Evolutionary conservation across 805 yeast species (phyloP), one percentile per base, ranked within the genome.

Genomic region (Gaillardinia entomophila): DNA sequence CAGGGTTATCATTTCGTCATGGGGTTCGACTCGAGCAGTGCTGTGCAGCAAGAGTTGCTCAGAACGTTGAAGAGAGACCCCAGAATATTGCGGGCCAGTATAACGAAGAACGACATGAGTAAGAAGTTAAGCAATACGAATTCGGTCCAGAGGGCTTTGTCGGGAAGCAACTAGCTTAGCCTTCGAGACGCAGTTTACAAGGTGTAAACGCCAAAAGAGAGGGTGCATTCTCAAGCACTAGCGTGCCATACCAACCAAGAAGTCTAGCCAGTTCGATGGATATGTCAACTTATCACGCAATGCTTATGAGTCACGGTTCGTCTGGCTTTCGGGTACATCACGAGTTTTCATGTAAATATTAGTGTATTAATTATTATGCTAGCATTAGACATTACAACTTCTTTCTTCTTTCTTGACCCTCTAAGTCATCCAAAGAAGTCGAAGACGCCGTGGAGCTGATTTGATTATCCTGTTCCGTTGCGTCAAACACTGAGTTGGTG

Each of bases 1-100:
- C 89, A 86, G 54, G 97, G 97, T 2, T 80, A 82, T 37, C 89
- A 86, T 48, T 90, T 92, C 49, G 59, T 83, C 37, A 77, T 90
- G 79, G 68, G 84, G 14, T 92, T 90, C 54, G 97, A 92, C 55
- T 73, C 88, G 1, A 81, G 92, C 28, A 73, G 90, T 12, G 78
- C 82, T 24, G 97, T 86, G 6, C 97, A 90, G 57, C 74, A 80
- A 31, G 95, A 88, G 62, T 76, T 92, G 36, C 61, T 79, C 42
- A 74, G 95, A 61, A 77, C 92, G 3, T 62, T 90, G 42, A 78
- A 81, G 49, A 75, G 78, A 38, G 98, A 90, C 57, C 97, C 97
- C 18, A 81, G 97, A 62, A 82, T 92, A 41, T 75, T 90, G 38
- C 74, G 96, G 53, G 76, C 90, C 15, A 74, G 77, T 36, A 70